Conservation (phyloP, 352 stramenopile species). For the Globisporangium recalcitrans region DNA sequence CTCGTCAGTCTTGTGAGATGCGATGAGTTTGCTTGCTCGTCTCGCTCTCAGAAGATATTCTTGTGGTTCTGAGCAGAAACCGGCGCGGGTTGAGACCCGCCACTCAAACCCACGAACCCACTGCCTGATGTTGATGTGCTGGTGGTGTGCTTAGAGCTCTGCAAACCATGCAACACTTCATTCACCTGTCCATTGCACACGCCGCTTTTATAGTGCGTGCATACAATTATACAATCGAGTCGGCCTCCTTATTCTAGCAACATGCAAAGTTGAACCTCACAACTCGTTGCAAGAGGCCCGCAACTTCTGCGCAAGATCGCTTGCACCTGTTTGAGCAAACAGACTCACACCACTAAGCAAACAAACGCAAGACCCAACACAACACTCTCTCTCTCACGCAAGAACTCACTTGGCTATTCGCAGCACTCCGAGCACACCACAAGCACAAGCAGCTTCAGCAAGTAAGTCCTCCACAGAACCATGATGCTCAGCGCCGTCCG, state of each 20-base stretch:
- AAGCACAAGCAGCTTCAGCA: background rate
- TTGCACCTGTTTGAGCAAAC: slow-evolving; percentile 13
- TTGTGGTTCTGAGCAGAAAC: background rate
- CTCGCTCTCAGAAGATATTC: background rate
- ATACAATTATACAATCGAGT: too few relatives aligned
- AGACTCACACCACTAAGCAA: background rate
- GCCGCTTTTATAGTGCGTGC: too few relatives aligned
- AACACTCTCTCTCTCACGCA: background rate
- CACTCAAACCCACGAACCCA: too few relatives aligned
- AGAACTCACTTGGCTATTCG: slow-evolving; percentile 12
- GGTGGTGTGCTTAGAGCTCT: slow-evolving; percentile 11
- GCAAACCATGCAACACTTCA: background rate
- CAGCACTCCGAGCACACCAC: background rate
- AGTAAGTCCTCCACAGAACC: background rate
- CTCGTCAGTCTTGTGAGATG: slow-evolving; percentile 1
- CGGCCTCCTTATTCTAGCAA: too few relatives aligned
- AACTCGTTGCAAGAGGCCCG: background rate
- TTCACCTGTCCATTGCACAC: background rate
- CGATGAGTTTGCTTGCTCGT: background rate
- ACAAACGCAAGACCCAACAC: background rate
- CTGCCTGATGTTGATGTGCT: background rate
- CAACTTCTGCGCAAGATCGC: background rate
- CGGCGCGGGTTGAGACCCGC: too few relatives aligned
- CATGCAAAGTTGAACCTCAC: background rate
- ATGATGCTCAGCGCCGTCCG: slow-evolving; percentile 16